Evolutionary conservation across 352 stramenopile genomes (phyloP), one percentile per base, ranked within the genome.

Genomic region (Pythium coloratum): DNA sequence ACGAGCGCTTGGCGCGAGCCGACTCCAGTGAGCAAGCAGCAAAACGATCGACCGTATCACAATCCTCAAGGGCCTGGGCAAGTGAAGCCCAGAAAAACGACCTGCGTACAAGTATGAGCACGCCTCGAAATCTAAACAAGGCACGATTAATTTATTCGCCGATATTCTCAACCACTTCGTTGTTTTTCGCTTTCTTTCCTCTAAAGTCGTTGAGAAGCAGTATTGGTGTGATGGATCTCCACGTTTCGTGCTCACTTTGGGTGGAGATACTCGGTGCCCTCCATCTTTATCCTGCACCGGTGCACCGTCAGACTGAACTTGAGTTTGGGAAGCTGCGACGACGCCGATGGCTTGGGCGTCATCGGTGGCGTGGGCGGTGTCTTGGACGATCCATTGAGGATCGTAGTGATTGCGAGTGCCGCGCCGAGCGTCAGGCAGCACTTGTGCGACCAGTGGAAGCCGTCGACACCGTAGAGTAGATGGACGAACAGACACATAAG

Each of bases 371-470:
- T 54, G 3, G 78, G 74, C 0, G 75, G 63, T 13, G 66, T 76
- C 69, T 74, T 70, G 26, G 71, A 69, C 2, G 84, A 89, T 5
- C 84, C 85, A 34, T 93, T 90, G 4, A 94, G 71, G 58, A 94
- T 89, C 12, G 84, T 94, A 8, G 84, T 90, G 57, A 94, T 94
- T 14, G 86, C 86, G 16, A 94, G 76, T 14, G 86, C 86, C 0
- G 86, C 86, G 56, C 86, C 86, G 33, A 91, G 75, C 1, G 86
- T 94, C 53, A 94, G 76, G 62, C 86, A 94, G 68, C 82, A 92
- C 68, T 94, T 94, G 75, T 94, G 86, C 26, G 82, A 80, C 86
- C 86, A 94, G 63, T 94, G 86, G 56, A 94, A 94, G 34, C 84
- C 86, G 42, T 94, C 84, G 32, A 94, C 86, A 33, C 86, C 86